Evolutionary conservation across 2,329 filamentous ascomycete genomes (phyloP).

Genomic region (Aspergillus arachidicola): DNA sequence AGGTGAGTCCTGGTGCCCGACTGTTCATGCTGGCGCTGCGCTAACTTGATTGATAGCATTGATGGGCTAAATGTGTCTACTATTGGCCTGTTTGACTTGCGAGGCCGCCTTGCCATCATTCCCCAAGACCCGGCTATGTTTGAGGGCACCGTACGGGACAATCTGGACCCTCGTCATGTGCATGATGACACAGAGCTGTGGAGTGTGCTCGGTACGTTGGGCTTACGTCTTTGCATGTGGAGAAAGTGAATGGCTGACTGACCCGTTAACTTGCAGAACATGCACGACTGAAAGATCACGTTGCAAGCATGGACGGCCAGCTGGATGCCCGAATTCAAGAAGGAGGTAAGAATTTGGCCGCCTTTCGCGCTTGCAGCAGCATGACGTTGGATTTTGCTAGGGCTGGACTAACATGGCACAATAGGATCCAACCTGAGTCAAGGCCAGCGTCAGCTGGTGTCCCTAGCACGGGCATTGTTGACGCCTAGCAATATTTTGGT

Average conservation of each 20-base stretch:
- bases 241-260: slow-evolving; percentile 39
- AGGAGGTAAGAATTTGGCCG: slow-evolving; percentile 68
- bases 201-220: slow-evolving; percentile 80
- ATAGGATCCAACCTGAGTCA: slow-evolving; percentile 91
- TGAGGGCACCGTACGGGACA: slow-evolving; percentile 89
- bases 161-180: slow-evolving; percentile 90
- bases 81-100: slow-evolving; percentile 86
- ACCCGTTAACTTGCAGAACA: slow-evolving; percentile 65
- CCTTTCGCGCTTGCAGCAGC: slow-evolving; percentile 4
- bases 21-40: slow-evolving; percentile 7
- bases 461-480: slow-evolving; percentile 87
- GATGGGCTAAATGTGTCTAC: slow-evolving; percentile 85
- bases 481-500: slow-evolving; percentile 97
- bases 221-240: slow-evolving; percentile 13
- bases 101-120: slow-evolving; percentile 90
- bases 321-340: slow-evolving; percentile 90
- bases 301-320: slow-evolving; percentile 82
- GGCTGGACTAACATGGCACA: slow-evolving; percentile 16
- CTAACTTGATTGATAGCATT: slow-evolving; percentile 59
- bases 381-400: slow-evolving; percentile 5
- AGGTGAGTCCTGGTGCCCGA: slow-evolving; percentile 36
- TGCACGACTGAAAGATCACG: slow-evolving; percentile 88
- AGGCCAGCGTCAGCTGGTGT: slow-evolving; percentile 92
- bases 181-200: slow-evolving; percentile 97
- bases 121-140: slow-evolving; percentile 97